Base-by-base conservation (phyloP, 164 flowering plant species). In the Dillenia suffruticosa region DNA sequence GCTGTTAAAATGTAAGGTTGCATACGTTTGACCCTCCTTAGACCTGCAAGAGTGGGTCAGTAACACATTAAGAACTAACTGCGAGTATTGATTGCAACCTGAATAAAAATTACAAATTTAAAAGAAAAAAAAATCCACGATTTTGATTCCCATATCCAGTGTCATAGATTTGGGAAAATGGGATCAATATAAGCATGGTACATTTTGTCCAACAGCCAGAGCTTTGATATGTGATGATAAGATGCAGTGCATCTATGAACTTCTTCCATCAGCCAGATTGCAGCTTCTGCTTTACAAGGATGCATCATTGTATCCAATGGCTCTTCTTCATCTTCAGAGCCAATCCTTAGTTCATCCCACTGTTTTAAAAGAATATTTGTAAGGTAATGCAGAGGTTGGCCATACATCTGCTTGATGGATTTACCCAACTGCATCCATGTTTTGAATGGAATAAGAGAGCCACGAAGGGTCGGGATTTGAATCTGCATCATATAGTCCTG, bases 371-470 rank as follows among this genome's bases (percentile, higher is more conserved):
- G 82, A 63, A 79, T 64, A 54, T 90, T 88, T 22, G 98, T 90
- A 63, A 88, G 91, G 69, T 85, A 93, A 72, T 93, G 98, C 66
- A 93, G 72, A 12, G 98, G 97, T 66, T 93, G 98, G 22, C 77
- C 80, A 70, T 90, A 90, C 24, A 90, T 58, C 59, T 76, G 76
- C 77, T 93, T 87, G 6, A 90, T 71, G 16, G 97, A 89, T 57
- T 63, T 81, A 53, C 81, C 91, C 52, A 90, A 67, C 61, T 88
- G 94, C 69, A 71, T 74, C 92, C 96, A 90, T 17, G 96, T 65
- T 49, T 65, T 77, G 64, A 76, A 93, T 15, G 91, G 91, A 66
- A 93, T 77, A 19, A 75, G 57, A 9, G 96, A 84, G 68, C 82
- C 87, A 43, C 82, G 87, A 10, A 12, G 68, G 44, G 70, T 62